phyloP scores from a whole-genome alignment of 2,329 filamentous ascomycete species.

The Penicillium sp. region DNA sequence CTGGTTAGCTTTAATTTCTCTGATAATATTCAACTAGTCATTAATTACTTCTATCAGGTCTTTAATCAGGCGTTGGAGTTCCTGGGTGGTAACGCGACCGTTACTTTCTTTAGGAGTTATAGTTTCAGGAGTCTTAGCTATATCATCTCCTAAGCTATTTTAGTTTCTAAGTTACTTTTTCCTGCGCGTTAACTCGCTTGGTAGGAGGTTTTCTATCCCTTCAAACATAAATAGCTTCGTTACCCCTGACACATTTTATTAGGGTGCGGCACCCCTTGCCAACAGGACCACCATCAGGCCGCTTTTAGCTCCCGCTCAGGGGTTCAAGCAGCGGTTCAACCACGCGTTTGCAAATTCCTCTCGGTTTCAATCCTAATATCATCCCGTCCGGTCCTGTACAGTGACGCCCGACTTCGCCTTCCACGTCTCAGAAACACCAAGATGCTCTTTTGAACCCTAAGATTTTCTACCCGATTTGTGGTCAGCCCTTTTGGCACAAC shows the following conservation, averaged over 20 bases:
- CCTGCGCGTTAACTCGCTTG: neutral
- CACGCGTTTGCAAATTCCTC: neutral
- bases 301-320: slow-evolving; percentile 1
- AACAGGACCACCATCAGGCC: neutral
- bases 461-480: too few species aligned
- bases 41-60: neutral
- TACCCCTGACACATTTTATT: neutral
- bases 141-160: neutral
- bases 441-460: too few species aligned
- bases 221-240: neutral
- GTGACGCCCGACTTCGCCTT: too few species aligned
- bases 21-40: neutral
- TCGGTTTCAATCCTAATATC: too few species aligned
- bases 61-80: neutral
- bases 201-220: neutral
- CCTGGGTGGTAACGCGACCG: neutral
- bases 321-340: neutral
- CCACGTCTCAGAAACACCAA: too few species aligned
- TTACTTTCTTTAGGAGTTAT: neutral
- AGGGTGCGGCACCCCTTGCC: neutral
- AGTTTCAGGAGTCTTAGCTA: neutral
- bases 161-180: neutral
- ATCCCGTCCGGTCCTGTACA: too few species aligned
- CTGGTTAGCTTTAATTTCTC: neutral
- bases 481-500: too few species aligned